Conservation (phyloP, 768 basidiomycete genomes). For the Rhodosporidiobolus sp. region DNA sequence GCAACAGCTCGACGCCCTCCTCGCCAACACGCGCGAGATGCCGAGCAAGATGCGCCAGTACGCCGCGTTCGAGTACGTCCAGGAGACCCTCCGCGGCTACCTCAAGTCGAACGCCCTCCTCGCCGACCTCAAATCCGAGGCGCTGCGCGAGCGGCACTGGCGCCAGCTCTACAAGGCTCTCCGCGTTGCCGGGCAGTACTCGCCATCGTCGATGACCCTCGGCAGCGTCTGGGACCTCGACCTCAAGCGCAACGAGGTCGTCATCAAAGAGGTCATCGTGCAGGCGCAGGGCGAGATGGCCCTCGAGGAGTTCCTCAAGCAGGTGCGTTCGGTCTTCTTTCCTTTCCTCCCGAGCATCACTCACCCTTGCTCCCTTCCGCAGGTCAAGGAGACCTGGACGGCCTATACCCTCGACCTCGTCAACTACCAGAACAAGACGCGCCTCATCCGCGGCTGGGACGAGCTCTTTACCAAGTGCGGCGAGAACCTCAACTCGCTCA, state of each 20-base stretch:
- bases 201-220: conserved; percentile 82
- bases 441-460: conserved; percentile 68
- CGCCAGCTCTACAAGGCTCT: conserved; percentile 91
- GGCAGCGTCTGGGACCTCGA: conserved; percentile 97
- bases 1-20: conserved; percentile 84
- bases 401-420: conserved; percentile 92
- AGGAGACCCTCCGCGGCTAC: conserved; percentile 77
- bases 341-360: not conserved
- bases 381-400: conserved; percentile 96
- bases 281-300: conserved; percentile 91
- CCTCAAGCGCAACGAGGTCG: conserved; percentile 81
- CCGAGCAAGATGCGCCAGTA: conserved; percentile 98
- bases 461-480: conserved; percentile 71
- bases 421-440: conserved; percentile 98
- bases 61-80: conserved; percentile 96
- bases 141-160: conserved; percentile 97
- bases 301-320: conserved; percentile 49
- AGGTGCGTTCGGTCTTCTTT: conserved; percentile 52
- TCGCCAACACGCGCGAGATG: conserved; percentile 96
- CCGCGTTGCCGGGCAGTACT: conserved; percentile 69
- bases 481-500: conserved; percentile 91
- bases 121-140: conserved; percentile 94
- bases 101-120: conserved; percentile 86
- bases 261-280: conserved; percentile 90
- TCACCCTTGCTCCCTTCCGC: conserved; percentile 48